Conservation (phyloP, 2,329 filamentous ascomycete genomes). For the Paracoccidioides lutzii region DNA sequence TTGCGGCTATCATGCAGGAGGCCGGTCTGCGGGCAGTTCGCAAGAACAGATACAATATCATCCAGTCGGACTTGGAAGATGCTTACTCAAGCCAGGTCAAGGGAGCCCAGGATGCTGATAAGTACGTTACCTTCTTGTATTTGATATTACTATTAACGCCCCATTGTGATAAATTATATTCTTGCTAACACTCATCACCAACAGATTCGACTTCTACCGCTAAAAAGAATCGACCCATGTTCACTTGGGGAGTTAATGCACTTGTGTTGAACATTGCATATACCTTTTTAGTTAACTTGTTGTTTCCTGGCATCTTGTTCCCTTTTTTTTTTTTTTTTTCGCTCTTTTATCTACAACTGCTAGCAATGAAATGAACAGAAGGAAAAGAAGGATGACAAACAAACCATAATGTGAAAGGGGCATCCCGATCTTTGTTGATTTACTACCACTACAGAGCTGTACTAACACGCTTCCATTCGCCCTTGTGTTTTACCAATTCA, state of each 20-base stretch:
- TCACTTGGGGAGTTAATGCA: not conserved
- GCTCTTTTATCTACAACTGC: no score
- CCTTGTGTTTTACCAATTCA: no score
- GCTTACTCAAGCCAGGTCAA: constrained; percentile 97
- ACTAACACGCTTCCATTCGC: no score
- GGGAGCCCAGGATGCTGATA: constrained; percentile 55
- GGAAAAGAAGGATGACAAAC: no score
- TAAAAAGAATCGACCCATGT: constrained; percentile 11
- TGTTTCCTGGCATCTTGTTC: not conserved
- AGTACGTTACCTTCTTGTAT: constrained; percentile 27
- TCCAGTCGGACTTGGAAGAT: constrained; percentile 91
- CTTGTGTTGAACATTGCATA: not conserved
- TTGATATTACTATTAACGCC: constrained; percentile 6
- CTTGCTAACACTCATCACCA: constrained; percentile 36
- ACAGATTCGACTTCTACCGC: constrained; percentile 85
- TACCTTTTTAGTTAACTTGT: not conserved
- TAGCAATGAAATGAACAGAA: no score
- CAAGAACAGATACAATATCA: constrained; percentile 99
- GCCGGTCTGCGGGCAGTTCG: constrained; percentile 84
- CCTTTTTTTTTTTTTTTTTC: no score
- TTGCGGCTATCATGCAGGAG: constrained; percentile 98
- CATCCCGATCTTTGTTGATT: no score
- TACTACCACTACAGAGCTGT: no score
- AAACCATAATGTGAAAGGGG: no score
- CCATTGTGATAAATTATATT: constrained; percentile 10